phyloP scores from a whole-genome alignment of 2,329 filamentous ascomycete genomes.

The Dichotomopilus funicola region DNA sequence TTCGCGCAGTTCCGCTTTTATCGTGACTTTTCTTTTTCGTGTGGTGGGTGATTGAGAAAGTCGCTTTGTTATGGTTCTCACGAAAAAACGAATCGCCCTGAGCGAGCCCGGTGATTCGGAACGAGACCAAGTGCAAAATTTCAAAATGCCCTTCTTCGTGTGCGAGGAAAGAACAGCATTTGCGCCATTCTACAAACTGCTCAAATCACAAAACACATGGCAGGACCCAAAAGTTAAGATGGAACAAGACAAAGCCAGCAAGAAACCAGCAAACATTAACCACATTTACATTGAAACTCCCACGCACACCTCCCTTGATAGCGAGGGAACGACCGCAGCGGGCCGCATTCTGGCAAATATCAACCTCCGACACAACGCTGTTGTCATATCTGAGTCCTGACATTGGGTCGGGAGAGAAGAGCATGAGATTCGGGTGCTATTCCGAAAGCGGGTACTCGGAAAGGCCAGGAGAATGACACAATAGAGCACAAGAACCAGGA shows the following conservation, averaged over 20 bases:
- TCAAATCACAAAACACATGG: not conserved
- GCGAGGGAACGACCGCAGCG: not conserved
- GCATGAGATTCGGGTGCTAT: too few species aligned
- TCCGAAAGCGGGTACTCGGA: too few species aligned
- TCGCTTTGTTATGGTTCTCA: too few species aligned
- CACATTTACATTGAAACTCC: too few species aligned
- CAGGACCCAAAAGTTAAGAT: not conserved
- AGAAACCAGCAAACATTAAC: not conserved
- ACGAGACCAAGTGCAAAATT: too few species aligned
- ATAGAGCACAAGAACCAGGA: too few species aligned
- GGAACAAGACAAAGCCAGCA: not conserved
- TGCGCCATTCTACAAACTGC: not conserved
- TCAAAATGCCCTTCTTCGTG: not conserved
- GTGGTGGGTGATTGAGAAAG: too few species aligned
- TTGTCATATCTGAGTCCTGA: not conserved
- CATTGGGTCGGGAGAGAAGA: too few species aligned
- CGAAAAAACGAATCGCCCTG: too few species aligned
- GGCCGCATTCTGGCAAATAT: conserved; percentile 23
- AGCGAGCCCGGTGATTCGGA: too few species aligned
- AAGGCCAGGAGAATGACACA: too few species aligned
- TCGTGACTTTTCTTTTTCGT: not conserved
- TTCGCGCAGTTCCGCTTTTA: not conserved
- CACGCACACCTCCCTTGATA: not conserved
- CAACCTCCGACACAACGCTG: conserved; percentile 19
- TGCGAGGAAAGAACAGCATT: not conserved